Conservation (phyloP, 495 filamentous ascomycete species). For the Talaromyces proteolyticus region DNA sequence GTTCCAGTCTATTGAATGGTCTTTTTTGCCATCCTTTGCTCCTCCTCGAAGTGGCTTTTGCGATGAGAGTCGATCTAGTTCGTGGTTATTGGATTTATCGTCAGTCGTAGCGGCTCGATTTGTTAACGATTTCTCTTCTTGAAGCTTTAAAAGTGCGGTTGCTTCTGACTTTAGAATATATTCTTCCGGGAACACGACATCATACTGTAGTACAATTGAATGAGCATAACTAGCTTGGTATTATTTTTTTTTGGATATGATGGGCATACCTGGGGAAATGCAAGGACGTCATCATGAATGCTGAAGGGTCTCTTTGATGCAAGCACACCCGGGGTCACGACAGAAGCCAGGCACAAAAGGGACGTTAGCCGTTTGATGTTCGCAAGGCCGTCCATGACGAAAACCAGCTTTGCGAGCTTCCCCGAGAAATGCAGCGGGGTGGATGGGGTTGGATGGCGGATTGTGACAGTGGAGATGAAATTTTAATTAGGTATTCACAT, state of each 20-base stretch:
- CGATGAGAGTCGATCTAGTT: conserved; percentile 1
- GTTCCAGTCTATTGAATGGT: neutral
- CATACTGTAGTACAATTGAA: conserved; percentile 52
- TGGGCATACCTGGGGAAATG: conserved; percentile 75
- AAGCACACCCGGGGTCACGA: conserved; percentile 33
- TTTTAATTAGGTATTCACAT: neutral
- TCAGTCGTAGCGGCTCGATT: neutral
- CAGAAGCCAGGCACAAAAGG: conserved; percentile 22
- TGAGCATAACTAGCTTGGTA: neutral
- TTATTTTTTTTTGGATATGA: too few relatives aligned
- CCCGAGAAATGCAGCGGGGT: too few relatives aligned
- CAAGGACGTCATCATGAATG: conserved; percentile 86
- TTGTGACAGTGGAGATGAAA: too few relatives aligned
- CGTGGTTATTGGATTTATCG: neutral
- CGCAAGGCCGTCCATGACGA: too few relatives aligned
- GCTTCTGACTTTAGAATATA: conserved; percentile 71
- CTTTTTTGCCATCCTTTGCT: neutral
- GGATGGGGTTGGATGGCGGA: too few relatives aligned
- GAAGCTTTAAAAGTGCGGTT: conserved; percentile 46
- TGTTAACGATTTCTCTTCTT: conserved; percentile 5
- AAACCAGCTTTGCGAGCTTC: too few relatives aligned
- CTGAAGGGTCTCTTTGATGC: conserved; percentile 61
- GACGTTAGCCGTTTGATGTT: conserved; percentile 15
- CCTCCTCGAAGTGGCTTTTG: conserved; percentile 3
- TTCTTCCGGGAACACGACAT: conserved; percentile 70